These are phyloP conservation scores for Pleurotus citrinopileatus DNA, from an alignment of 768 basidiomycete species.

Conservation along the genomic window DNA sequence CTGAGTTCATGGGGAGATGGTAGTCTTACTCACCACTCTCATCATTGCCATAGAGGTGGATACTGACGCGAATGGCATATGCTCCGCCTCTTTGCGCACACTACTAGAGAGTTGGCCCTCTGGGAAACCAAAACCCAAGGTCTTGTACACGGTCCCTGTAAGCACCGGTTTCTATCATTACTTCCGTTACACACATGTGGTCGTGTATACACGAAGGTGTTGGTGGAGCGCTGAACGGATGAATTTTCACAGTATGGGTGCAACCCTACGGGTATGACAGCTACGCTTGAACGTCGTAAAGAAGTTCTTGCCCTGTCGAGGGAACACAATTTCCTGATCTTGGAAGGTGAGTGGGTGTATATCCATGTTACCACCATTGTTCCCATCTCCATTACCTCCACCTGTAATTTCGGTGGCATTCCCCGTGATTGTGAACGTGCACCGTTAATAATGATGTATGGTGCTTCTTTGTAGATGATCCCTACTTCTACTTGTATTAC, in stretches of 20 bases:
- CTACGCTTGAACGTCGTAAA: conserved; percentile 63
- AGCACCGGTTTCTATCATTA: conserved; percentile 19
- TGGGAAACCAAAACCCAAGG: conserved; percentile 68
- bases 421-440: no score
- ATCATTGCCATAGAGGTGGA: conserved; percentile 55
- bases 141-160: conserved; percentile 81
- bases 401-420: background rate
- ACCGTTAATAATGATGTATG: background rate
- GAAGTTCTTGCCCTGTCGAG: conserved; percentile 70
- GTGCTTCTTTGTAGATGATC: conserved; percentile 57
- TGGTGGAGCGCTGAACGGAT: background rate
- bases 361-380: background rate
- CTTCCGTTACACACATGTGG: no score
- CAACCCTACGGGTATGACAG: conserved; percentile 84
- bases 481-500: conserved; percentile 78
- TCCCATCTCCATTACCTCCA: background rate
- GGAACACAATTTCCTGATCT: conserved; percentile 74
- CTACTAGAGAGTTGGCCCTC: conserved; percentile 75
- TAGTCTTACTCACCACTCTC: background rate
- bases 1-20: background rate
- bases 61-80: conserved; percentile 73
- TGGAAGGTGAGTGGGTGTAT: conserved; percentile 86
- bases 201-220: no score
- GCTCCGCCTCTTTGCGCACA: conserved; percentile 52
- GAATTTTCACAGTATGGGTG: conserved; percentile 60